Percentiles rank a stretch among this genome's conserved stretches.
Evolutionary conservation across 495 filamentous ascomycete genomes (phyloP).

Genomic region (Trichoderma orchidacearum): DNA sequence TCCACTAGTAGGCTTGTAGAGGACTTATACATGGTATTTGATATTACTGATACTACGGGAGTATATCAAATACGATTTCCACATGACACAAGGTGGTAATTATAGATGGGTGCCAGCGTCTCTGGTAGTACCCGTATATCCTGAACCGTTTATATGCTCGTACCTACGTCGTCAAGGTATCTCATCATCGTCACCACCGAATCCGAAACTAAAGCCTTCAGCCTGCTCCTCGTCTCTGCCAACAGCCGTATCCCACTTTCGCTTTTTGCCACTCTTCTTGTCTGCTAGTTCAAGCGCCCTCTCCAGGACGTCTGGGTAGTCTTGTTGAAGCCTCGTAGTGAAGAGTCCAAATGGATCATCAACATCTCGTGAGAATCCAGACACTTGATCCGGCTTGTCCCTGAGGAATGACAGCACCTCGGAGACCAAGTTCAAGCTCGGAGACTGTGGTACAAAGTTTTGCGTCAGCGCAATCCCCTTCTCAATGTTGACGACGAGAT

Average conservation of each 20-base stretch:
- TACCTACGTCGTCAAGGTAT: constrained; percentile 14
- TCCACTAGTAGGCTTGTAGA: no score
- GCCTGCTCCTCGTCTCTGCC: constrained; percentile 29
- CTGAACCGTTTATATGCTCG: neutral
- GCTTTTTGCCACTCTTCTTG: constrained; percentile 50
- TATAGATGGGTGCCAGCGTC: no score
- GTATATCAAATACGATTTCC: no score
- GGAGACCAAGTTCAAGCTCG: constrained; percentile 35
- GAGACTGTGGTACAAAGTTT: constrained; percentile 75
- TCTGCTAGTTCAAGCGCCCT: constrained; percentile 52
- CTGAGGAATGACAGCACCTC: constrained; percentile 71
- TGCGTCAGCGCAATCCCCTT: constrained; percentile 83
- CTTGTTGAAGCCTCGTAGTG: constrained; percentile 48
- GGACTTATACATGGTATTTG: no score
- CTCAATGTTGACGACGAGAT: constrained; percentile 83
- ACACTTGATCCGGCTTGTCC: constrained; percentile 72
- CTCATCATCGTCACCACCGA: constrained; percentile 45
- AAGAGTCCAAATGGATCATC: constrained; percentile 65
- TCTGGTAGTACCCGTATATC: neutral
- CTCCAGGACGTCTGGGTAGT: constrained; percentile 51
- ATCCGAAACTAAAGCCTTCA: constrained; percentile 53
- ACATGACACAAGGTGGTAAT: no score
- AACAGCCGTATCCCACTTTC: constrained; percentile 76
- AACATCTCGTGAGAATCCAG: constrained; percentile 67
- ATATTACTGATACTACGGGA: no score